Base-by-base conservation (phyloP, 768 basidiomycete genomes). In the Psilocybe tampanensis region DNA sequence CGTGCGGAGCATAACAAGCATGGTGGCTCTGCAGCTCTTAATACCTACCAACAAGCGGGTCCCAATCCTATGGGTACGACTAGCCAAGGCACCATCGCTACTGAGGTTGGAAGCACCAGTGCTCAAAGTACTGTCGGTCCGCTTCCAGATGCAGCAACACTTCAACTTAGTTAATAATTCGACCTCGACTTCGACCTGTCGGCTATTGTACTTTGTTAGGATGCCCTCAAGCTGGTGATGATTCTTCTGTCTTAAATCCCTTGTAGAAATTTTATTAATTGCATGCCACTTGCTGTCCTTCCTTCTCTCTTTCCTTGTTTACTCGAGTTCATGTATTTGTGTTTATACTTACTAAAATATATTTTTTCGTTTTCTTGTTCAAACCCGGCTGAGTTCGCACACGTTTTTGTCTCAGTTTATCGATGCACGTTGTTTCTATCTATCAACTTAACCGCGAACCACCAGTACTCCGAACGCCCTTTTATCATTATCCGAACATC, bases 1-100 rank as follows among this genome's bases (percentile, higher is more conserved):
- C 75, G 82, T 48, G 70, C 72, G 1, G 90, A 93, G 76, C 73
- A 92, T 58, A 77, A 82, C 39, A 83, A 81, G 72, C 83, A 80
- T 59, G 82, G 79, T 1, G 69, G 36, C 67, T 72, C 72, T 23
- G 64, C 61, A 42, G 59, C 59, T 33, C 54, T 55, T 44, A 26
- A 42, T 33, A 53, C 65, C 49, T 58, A 64, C 53, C 43, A 63
- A 67, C 63, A 64, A 29, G 52, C 72, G 17, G 63, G 74, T 19
- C 71, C 73, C 41, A 68, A 70, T 8, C 74, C 71, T 45, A 59
- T 89, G 56, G 83, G 83, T 8, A 82, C 82, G 18, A 85, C 79
- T 0, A 81, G 84, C 2, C 88, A 89, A 69, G 88, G 87, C 5
- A 76, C 83, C 29, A 66, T 80, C 11, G 76, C 81, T 9, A 80